A percentile compares a stretch with the other conserved stretches of the same genome.
Evolutionary conservation across 257 asterid species (phyloP).

Genomic region (Ballota nigra): DNA sequence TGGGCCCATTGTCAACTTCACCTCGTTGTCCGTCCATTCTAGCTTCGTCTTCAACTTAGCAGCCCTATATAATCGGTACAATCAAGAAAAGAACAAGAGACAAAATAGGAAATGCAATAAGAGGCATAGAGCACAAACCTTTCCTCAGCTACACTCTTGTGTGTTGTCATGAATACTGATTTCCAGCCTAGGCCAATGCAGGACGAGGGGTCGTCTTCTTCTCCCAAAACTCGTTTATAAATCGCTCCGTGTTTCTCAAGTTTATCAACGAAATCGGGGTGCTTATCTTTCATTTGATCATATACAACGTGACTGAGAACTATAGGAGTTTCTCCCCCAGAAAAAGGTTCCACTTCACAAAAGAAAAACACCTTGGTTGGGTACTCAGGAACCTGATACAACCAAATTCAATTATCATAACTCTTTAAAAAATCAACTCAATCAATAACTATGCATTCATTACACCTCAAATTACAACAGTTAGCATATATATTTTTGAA

Average conservation of each 20-base stretch:
- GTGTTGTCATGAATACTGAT: conserved; percentile 70
- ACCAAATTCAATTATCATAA: not conserved
- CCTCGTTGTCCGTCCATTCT: conserved; percentile 73
- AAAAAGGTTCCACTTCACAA: conserved; percentile 77
- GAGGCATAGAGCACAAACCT: conserved; percentile 38
- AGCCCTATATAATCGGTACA: conserved; percentile 49
- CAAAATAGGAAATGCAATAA: not conserved
- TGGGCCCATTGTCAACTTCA: conserved; percentile 75
- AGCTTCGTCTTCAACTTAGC: conserved; percentile 77
- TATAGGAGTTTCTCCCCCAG: conserved; percentile 85
- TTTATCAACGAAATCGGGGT: conserved; percentile 71
- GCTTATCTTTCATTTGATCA: conserved; percentile 62
- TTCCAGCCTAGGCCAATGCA: conserved; percentile 95
- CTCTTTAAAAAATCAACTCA: not conserved
- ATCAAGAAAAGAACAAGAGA: too few species aligned
- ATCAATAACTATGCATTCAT: not conserved
- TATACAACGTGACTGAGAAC: conserved; percentile 77
- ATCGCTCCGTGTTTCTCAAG: conserved; percentile 67
- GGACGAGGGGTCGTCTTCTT: conserved; percentile 83
- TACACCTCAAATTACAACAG: not conserved
- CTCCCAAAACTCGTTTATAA: conserved; percentile 68
- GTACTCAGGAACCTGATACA: conserved; percentile 66
- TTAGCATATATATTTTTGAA: not conserved
- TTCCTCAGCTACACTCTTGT: conserved; percentile 78
- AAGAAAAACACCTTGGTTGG: conserved; percentile 87